Evolutionary conservation across 1,284 basidiomycete genomes (phyloP).

Genomic region (Austroboletus niveus): DNA sequence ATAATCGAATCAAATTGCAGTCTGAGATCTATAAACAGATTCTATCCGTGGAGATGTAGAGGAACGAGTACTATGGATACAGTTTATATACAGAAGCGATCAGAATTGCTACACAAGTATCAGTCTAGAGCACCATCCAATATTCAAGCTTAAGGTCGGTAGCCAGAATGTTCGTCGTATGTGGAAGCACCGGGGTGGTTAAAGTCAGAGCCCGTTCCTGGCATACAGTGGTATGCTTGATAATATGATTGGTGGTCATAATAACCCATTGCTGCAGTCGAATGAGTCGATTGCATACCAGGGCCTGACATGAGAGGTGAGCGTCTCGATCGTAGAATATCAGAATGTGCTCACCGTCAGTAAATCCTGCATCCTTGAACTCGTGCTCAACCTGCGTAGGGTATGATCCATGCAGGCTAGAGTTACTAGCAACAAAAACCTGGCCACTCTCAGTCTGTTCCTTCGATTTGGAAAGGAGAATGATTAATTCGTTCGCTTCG

Average conservation of each 20-base stretch:
- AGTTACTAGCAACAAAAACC: neutral
- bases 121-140: neutral
- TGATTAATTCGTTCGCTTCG: conserved; percentile 17
- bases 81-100: neutral
- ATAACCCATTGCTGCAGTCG: neutral
- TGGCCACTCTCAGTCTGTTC: neutral
- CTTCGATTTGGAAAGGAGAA: neutral
- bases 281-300: neutral
- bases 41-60: too few species aligned
- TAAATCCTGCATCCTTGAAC: neutral
- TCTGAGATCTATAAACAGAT: too few species aligned
- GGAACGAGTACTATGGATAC: neutral
- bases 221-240: conserved; percentile 1
- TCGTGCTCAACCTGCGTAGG: neutral
- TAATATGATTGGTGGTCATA: neutral
- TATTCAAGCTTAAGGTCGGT: neutral
- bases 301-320: neutral
- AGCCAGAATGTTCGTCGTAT: too few species aligned
- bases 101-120: too few species aligned
- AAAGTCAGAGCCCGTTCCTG: neutral
- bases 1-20: too few species aligned
- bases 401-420: neutral
- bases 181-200: neutral
- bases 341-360: neutral
- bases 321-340: neutral